Evolutionary conservation across 768 basidiomycete species (phyloP).

Genomic region (Suillus plorans): DNA sequence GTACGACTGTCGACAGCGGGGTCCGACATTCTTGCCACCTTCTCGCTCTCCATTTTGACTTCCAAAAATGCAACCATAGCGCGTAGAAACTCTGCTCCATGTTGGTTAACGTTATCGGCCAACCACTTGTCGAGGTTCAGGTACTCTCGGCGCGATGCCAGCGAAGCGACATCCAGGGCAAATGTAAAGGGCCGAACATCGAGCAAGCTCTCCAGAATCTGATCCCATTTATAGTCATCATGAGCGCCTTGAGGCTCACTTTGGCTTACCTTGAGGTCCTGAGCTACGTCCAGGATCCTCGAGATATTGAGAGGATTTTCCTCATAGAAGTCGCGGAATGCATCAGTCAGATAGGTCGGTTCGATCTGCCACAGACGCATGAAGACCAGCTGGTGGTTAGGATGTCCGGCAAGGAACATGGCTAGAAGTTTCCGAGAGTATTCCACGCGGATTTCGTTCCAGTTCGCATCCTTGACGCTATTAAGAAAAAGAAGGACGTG

Average conservation of each 20-base stretch:
- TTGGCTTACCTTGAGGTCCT: constrained; percentile 80
- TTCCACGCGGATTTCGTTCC: constrained; percentile 87
- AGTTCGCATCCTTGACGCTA: constrained; percentile 60
- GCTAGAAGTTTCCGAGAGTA: constrained; percentile 82
- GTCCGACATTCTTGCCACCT: constrained; percentile 71
- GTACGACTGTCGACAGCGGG: constrained; percentile 76
- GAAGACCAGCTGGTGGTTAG: constrained; percentile 95
- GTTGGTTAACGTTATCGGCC: constrained; percentile 77
- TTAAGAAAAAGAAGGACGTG: constrained; percentile 8
- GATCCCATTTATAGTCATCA: constrained; percentile 8
- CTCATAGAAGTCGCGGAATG: constrained; percentile 89
- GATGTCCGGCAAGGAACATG: constrained; percentile 90
- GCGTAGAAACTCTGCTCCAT: constrained; percentile 84
- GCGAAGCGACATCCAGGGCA: constrained; percentile 89
- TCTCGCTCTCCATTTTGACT: constrained; percentile 91
- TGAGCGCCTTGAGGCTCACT: constrained; percentile 2
- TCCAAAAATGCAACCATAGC: constrained; percentile 88
- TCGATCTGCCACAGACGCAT: constrained; percentile 95
- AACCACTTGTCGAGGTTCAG: constrained; percentile 98
- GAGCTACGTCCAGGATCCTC: constrained; percentile 91
- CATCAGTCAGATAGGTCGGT: constrained; percentile 80
- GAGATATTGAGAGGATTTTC: constrained; percentile 93
- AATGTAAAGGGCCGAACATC: constrained; percentile 88
- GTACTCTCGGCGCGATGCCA: constrained; percentile 91
- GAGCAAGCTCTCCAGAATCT: constrained; percentile 92